Base-by-base conservation (phyloP, 1,284 basidiomycete species). In the Tylopilus sp. region DNA sequence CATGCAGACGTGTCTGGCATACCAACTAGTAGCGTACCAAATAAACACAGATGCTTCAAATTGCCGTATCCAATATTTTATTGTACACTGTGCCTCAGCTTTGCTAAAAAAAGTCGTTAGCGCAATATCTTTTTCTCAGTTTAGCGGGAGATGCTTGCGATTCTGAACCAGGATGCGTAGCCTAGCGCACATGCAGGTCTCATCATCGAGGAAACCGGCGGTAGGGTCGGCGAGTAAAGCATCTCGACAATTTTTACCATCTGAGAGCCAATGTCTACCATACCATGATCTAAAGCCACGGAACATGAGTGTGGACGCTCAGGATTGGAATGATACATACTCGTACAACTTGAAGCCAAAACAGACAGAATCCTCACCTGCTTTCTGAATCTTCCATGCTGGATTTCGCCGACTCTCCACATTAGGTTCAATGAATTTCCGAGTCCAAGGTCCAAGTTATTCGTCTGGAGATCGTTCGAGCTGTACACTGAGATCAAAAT, bases 31-130 rank as follows among this genome's bases (percentile, higher is more conserved):
- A 3, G 16, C 58, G 44, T 29, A 29, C 66, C 72, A 9, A 65
- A 62, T 1, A 72, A 24, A 41, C 57, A 63, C 19, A 76, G 56
- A 58, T 74, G 22, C 44, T 74, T 74, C 53, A 77, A 59, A 8
- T 44, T 60, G 12, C 52, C 44, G 6, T 65, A 77, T 64, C 74
- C 36, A 8, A 52, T 12, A 44, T 18, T 0, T 55, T 65, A 8
- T 51, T 22, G 6, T 59, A 60, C 2, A 16, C 49, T 16, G 8
- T 0, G 57, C 32, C 72, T 65, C 12, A 77, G 58, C 8, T 4
- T 49, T 47, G 68, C 72, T 76, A 53, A 18, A 39, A 19, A 19
- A 44, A 44, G 29, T 29, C 29, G 29, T 29, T 29, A 29, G 29
- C 41, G 16, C 41, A 8, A 36, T 13, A 36, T 36, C 36, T 36